These are phyloP conservation scores for Endoconidiophora polonica DNA, from an alignment of 2,329 filamentous ascomycete genomes.

Conservation along the genomic window DNA sequence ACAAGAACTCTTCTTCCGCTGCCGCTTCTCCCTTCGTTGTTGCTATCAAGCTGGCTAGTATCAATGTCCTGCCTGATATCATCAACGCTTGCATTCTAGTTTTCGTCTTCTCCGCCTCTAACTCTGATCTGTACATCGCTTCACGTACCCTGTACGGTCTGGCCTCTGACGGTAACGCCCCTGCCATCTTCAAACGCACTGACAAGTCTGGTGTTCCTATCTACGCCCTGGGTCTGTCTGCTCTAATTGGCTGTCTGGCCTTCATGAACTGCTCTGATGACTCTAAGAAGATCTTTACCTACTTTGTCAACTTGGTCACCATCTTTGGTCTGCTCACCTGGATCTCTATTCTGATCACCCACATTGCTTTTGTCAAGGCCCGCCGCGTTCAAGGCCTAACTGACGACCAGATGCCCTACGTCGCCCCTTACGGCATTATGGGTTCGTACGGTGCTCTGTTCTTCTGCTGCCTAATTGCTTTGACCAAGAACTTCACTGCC, in stretches of 20 bases:
- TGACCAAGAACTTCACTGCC: constrained; percentile 71
- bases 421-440: constrained; percentile 52
- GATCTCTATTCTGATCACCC: constrained; percentile 51
- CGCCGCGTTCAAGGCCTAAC: constrained; percentile 43
- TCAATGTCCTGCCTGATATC: constrained; percentile 46
- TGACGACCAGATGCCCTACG: constrained; percentile 40
- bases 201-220: constrained; percentile 56
- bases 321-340: constrained; percentile 51
- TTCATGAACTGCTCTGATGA: constrained; percentile 48
- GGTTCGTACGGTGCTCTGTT: constrained; percentile 52
- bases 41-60: constrained; percentile 47
- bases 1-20: constrained; percentile 28
- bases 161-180: constrained; percentile 54
- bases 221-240: constrained; percentile 43
- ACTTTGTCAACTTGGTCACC: constrained; percentile 52
- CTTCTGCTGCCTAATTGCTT: constrained; percentile 54
- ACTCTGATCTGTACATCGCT: constrained; percentile 63
- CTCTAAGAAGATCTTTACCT: constrained; percentile 40
- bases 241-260: constrained; percentile 47
- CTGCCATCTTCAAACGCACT: constrained; percentile 53
- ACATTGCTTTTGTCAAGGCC: constrained; percentile 49
- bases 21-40: constrained; percentile 60
- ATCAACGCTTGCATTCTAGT: constrained; percentile 59
- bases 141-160: constrained; percentile 59
- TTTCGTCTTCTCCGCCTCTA: constrained; percentile 62